A percentile compares a stretch with the other conserved stretches of the same genome.
phyloP scores from a whole-genome alignment of 768 basidiomycete species.

The Pleurotus ostreatus region DNA sequence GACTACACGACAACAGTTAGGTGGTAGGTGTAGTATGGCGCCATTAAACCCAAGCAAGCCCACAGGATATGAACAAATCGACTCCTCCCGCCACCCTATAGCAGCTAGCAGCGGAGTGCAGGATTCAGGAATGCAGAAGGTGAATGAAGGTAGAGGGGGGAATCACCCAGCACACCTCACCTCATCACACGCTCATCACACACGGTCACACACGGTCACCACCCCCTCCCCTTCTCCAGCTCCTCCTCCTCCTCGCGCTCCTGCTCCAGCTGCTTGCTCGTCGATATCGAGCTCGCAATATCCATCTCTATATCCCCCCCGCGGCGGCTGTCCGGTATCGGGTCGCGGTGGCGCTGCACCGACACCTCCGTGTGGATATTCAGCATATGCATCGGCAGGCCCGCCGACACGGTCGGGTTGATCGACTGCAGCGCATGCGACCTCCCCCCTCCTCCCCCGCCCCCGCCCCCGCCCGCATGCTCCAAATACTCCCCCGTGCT shows the following conservation, averaged over 20 bases:
- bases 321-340: neutral
- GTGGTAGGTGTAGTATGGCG: too few relatives aligned
- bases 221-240: neutral
- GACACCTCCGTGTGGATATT: constrained; percentile 27
- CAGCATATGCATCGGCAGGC: constrained; percentile 24
- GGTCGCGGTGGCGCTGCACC: constrained; percentile 14
- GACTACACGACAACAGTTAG: too few relatives aligned
- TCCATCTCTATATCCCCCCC: neutral
- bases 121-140: too few relatives aligned
- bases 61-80: too few relatives aligned
- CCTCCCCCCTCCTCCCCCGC: too few relatives aligned
- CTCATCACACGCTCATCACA: too few relatives aligned
- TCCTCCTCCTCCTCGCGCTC: neutral
- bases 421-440: constrained; percentile 2
- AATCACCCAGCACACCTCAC: too few relatives aligned
- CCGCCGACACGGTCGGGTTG: neutral
- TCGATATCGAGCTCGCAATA: neutral
- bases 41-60: too few relatives aligned
- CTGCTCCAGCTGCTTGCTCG: neutral
- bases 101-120: too few relatives aligned
- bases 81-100: too few relatives aligned
- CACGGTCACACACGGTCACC: neutral
- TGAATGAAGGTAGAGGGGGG: too few relatives aligned
- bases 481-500: neutral
- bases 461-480: neutral